phyloP scores from a whole-genome alignment of 2,329 filamentous ascomycete species.

The Nigrospora oryzae region DNA sequence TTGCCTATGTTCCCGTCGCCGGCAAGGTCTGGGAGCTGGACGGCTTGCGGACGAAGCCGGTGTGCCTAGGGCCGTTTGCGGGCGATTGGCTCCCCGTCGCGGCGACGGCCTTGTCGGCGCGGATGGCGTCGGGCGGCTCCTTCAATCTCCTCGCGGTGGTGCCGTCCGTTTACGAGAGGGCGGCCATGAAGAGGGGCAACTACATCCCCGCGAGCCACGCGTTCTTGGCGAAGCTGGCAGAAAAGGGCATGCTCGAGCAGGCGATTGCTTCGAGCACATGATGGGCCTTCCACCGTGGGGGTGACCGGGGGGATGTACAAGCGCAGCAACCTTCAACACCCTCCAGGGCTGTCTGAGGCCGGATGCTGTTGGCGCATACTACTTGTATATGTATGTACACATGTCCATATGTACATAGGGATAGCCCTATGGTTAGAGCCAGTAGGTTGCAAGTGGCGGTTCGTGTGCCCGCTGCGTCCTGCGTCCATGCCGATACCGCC shows the following conservation, averaged over 20 bases:
- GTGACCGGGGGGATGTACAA: no score
- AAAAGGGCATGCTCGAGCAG: conserved; percentile 51
- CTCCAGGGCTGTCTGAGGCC: no score
- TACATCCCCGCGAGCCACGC: conserved; percentile 60
- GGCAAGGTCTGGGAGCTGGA: conserved; percentile 81
- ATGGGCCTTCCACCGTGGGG: no score
- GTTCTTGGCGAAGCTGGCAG: conserved; percentile 63
- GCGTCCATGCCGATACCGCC: no score
- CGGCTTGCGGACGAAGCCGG: conserved; percentile 66
- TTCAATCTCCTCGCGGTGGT: conserved; percentile 1
- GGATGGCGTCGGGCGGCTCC: neutral
- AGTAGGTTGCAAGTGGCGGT: no score
- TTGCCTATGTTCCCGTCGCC: conserved; percentile 75
- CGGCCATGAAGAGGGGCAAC: conserved; percentile 49
- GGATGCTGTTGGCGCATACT: no score
- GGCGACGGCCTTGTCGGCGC: neutral
- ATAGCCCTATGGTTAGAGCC: no score
- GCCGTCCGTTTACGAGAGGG: conserved; percentile 27
- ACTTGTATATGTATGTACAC: no score
- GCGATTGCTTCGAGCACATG: conserved; percentile 7
- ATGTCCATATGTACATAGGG: no score
- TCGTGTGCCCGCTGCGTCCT: no score
- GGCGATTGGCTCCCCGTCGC: neutral
- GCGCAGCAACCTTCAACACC: no score
- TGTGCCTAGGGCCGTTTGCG: conserved; percentile 42